Conservation (phyloP, 495 filamentous ascomycete genomes). For the Hypoxylon subgilvum region DNA sequence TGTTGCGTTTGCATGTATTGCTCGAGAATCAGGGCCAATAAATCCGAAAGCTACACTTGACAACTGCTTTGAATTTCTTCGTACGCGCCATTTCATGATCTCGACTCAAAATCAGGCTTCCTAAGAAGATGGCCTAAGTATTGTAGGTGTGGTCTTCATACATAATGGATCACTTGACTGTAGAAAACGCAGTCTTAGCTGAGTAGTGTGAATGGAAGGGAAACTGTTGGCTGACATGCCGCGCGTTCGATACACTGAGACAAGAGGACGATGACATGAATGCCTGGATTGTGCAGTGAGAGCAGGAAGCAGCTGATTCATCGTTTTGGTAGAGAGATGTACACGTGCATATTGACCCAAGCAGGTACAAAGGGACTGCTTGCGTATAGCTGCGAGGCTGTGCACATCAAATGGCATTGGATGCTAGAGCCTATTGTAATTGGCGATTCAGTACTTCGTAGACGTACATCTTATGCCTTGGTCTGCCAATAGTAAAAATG, state of each 20-base stretch:
- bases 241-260: slow-evolving; percentile 23
- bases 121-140: no score
- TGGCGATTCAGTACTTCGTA: neutral
- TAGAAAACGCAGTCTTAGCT: slow-evolving; percentile 13
- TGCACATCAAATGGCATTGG: slow-evolving; percentile 26
- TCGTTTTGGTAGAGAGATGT: neutral
- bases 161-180: slow-evolving; percentile 20
- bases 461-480: no score
- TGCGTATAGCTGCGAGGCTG: slow-evolving; percentile 36
- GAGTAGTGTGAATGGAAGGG: no score
- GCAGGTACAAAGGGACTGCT: slow-evolving; percentile 22
- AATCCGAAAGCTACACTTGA: slow-evolving; percentile 11
- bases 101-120: no score
- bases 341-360: slow-evolving; percentile 10
- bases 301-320: slow-evolving; percentile 9
- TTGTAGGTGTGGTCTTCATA: no score
- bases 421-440: neutral
- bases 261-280: slow-evolving; percentile 12
- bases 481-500: no score
- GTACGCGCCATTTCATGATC: neutral
- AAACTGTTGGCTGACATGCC: slow-evolving; percentile 16
- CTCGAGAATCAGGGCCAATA: slow-evolving; percentile 3
- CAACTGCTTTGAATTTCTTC: neutral
- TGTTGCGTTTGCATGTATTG: slow-evolving; percentile 12
- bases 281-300: slow-evolving; percentile 15